Conservation (phyloP, 257 asterid genomes). For the Asclepias syriaca region DNA sequence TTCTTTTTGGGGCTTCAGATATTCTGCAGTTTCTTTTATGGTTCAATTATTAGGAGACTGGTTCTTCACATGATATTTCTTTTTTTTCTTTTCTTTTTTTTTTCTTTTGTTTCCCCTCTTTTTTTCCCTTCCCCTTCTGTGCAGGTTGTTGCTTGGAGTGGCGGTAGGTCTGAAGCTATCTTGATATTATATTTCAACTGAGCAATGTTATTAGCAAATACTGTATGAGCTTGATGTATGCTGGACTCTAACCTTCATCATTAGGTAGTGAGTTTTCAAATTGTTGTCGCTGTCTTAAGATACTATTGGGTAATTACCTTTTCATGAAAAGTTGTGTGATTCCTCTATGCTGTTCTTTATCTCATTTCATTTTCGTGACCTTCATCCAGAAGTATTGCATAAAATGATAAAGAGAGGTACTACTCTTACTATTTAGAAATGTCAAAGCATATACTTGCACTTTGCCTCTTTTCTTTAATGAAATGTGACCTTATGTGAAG, state of each 20-base stretch:
- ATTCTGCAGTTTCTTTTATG: slow-evolving; percentile 29
- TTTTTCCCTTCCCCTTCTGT: neutral
- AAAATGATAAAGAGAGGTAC: neutral
- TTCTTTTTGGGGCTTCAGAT: slow-evolving; percentile 15
- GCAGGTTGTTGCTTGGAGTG: slow-evolving; percentile 61
- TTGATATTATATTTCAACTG: slow-evolving; percentile 39
- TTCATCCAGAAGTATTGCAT: neutral
- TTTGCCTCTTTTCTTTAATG: neutral
- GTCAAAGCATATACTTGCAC: neutral
- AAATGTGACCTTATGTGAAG: neutral
- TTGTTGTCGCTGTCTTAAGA: slow-evolving; percentile 25
- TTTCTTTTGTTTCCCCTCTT: slow-evolving; percentile 21
- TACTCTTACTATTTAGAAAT: neutral
- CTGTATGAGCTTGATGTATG: slow-evolving; percentile 52
- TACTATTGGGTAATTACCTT: slow-evolving; percentile 4
- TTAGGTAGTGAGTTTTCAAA: slow-evolving; percentile 48
- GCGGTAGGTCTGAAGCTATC: slow-evolving; percentile 41
- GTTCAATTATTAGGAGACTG: slow-evolving; percentile 33
- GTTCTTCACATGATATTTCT: slow-evolving; percentile 40
- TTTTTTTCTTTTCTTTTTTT: slow-evolving; percentile 37
- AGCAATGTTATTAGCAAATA: slow-evolving; percentile 49
- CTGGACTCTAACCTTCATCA: slow-evolving; percentile 52
- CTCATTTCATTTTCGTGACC: neutral
- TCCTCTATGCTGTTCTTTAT: slow-evolving; percentile 17
- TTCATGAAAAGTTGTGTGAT: slow-evolving; percentile 16